Base-by-base conservation (phyloP, 2,329 filamentous ascomycete species). In the Ophiostoma himal-ulmi region DNA sequence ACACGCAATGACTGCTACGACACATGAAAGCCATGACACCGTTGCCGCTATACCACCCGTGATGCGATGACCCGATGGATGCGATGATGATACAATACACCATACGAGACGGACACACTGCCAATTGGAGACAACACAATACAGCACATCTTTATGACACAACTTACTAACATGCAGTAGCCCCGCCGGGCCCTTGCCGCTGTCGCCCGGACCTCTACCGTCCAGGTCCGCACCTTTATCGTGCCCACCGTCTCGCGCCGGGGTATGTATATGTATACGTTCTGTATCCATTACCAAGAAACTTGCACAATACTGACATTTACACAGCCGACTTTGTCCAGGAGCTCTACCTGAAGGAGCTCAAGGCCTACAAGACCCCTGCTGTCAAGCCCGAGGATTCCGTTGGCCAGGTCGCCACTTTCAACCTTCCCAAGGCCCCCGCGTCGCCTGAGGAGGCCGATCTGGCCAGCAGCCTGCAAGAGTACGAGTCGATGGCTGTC, bases 331-430 rank as follows among this genome's bases (percentile, higher is more conserved):
- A 99, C 82, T 89, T 97, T 78, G 92, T 99, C 77, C 95, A 98
- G 84, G 94, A 98, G 81, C 88, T 99, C 79, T 99, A 99, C 87
- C 89, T 99, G 77, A 91, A 90, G 82, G 94, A 98, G 83, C 89
- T 99, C 80, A 95, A 94, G 84, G 88, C 89, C 82, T 98, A 97
- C 91, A 98, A 98, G 88, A 84, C 89, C 74, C 85, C 91, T 71
- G 84, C 88, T 75, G 80, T 94, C 83, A 97, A 97, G 86, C 86
- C 93, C 74, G 88, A 88, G 77, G 95, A 98, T 79, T 85, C 94
- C 79, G 90, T 94, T 76, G 94, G 92, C 79, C 91, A 96, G 77
- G 95, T 98, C 77, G 91, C 95, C 81, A 92, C 89, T 81, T 99
- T 98, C 86, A 79, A 80, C 78, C 80, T 90, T 75, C 95, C 95